Base-by-base conservation (phyloP, 371 early-diverging fungal species). In the Rhizopus microsporus region DNA sequence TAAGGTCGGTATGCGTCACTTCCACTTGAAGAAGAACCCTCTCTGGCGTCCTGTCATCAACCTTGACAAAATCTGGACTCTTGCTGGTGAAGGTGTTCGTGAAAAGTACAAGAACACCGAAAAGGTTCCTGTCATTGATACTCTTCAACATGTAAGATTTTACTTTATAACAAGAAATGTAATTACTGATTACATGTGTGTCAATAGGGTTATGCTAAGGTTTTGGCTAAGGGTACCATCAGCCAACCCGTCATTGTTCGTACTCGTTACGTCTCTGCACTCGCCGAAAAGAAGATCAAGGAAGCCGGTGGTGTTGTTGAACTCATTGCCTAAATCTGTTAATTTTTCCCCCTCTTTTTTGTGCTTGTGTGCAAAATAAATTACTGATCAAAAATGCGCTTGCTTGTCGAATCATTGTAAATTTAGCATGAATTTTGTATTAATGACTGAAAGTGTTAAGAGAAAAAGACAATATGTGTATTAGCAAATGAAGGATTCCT, bases 1-100 rank as follows among this genome's bases (percentile, higher is more conserved):
- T 84, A 99, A 99, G 88, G 96, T 98, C 83, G 99, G 99, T 92
- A 97, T 97, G 98, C 94, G 98, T 65, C 87, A 93, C 81, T 98
- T 95, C 92, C 98, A 98, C 92, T 83, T 88, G 87, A 97, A 96
- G 86, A 83, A 88, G 73, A 95, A 98, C 87, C 72, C 88, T 73
- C 81, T 83, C 85, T 90, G 90, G 89, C 77, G 90, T 71, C 93
- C 94, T 59, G 79, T 84, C 72, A 83, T 98, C 84, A 95, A 97
- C 87, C 78, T 95, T 54, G 93, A 97, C 84, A 93, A 91, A 74
- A 73, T 99, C 72, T 95, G 97, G 97, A 80, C 92, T 62, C 83
- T 98, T 61, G 95, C 99, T 62, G 89, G 93, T 57, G 93, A 91
- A 69, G 93, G 94, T 75, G 88, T 92, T 67, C 87, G 95, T 73